phyloP scores from a whole-genome alignment of 148 eudicot species.

The Camellia sinensis region DNA sequence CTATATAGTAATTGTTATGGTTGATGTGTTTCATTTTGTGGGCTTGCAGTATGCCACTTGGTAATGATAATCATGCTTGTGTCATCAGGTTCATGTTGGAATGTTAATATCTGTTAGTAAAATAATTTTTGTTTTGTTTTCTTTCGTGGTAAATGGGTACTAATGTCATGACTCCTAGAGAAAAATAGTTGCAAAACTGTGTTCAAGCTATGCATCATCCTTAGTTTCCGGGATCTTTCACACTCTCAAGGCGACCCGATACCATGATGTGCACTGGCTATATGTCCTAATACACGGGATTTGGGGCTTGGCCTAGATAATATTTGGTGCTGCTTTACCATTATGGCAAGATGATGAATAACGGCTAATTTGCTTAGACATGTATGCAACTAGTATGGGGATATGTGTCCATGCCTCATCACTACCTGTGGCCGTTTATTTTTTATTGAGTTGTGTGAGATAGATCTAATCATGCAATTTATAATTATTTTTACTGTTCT shows the following conservation, averaged over 20 bases:
- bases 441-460: neutral
- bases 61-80: neutral
- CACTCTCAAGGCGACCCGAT: neutral
- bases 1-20: neutral
- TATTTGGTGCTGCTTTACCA: neutral
- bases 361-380: neutral
- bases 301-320: neutral
- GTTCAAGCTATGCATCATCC: neutral
- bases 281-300: neutral
- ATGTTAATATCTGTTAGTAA: neutral
- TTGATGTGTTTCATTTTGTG: neutral
- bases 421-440: neutral
- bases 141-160: neutral
- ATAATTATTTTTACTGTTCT: neutral
- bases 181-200: neutral
- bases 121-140: neutral
- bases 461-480: neutral
- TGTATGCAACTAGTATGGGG: neutral
- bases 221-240: neutral
- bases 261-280: no score
- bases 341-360: neutral
- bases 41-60: neutral
- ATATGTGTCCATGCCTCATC: neutral
- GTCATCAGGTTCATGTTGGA: neutral
- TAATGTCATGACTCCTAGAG: neutral